phyloP scores from a whole-genome alignment of 2,329 filamentous ascomycete genomes.

The Tympanopsis confertula region DNA sequence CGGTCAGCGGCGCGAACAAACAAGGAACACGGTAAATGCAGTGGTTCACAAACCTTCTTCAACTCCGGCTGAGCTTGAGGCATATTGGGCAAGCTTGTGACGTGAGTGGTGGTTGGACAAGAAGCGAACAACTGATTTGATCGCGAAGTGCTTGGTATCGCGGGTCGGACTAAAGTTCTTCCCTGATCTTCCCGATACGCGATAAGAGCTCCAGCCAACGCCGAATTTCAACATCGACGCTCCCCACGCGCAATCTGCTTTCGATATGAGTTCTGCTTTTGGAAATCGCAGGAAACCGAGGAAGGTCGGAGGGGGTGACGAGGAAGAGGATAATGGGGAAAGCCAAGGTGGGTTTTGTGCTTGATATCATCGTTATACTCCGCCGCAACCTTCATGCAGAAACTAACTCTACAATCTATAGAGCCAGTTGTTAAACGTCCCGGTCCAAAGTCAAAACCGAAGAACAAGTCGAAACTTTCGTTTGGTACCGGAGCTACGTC shows the following conservation, averaged over 20 bases:
- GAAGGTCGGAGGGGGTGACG: background rate
- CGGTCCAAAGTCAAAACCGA: background rate
- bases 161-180: slow-evolving; percentile 20
- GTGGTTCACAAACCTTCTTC: slow-evolving; percentile 64
- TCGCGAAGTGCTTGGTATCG: slow-evolving; percentile 12
- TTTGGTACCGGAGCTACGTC: background rate
- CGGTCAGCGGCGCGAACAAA: background rate
- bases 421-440: background rate
- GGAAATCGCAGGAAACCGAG: background rate
- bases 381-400: background rate
- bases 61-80: slow-evolving; percentile 97
- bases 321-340: background rate
- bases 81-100: slow-evolving; percentile 47
- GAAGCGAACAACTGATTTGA: slow-evolving; percentile 5
- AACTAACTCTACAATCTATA: background rate
- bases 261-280: slow-evolving; percentile 1
- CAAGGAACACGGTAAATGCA: slow-evolving; percentile 2
- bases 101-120: slow-evolving; percentile 8
- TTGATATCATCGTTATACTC: background rate
- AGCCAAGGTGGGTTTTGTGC: background rate
- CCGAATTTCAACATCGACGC: slow-evolving; percentile 11
- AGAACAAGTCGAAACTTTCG: background rate
- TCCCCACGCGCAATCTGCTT: too few species aligned
- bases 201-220: slow-evolving; percentile 4
- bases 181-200: slow-evolving; percentile 13